Evolutionary conservation across 176 grass and related monocot genomes (phyloP), one percentile per base, ranked within the genome.

Genomic region (Oryza meyeriana): DNA sequence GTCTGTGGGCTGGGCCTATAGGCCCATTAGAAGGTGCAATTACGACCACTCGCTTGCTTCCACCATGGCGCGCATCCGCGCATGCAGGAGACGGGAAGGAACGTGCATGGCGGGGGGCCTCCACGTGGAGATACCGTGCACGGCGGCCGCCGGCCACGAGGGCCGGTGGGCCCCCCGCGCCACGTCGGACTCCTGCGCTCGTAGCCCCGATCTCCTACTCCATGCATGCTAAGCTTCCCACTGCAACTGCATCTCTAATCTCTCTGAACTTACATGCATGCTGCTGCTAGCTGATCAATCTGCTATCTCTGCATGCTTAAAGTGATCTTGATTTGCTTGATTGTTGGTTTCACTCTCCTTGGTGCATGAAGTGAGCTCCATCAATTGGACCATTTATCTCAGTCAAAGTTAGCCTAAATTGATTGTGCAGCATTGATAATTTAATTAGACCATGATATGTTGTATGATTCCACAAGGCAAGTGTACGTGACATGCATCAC

Each of bases 71-170:
- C 16, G 20, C 22, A 66, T 17, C 27, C 18, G 35, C 10, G 71
- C 82, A 68, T 11, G 65, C 50, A 27, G 1, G 61, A 1, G 16
- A 22, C 22, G 0, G 33, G 71, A 9, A 45, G 86, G 84, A 87
- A 77, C 92, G 92, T 88, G 92, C 79, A 65, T 20, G 63, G 57
- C 25, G 35, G 28, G 2, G 66, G 42, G 20, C 8, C 2, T 58
- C 78, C 89, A 91, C 89, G 87, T 91, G 92, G 74, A 61, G 59
- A 2, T 0, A 35, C 72, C 75, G 89, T 87, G 80, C 72, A 29
- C 13, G 39, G 59, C 76, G 74, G 58, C 61, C 20, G 64, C 69
- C 6, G 3, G 63, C 81, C 89, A 87, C 83, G 87, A 79, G 89
- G 79, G 35, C 66, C 9, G 66, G 83, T 2, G 71, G 64, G 42